Conservation (phyloP, 192 early-diverging fungal species). For the Bifiguratus adelaidae region DNA sequence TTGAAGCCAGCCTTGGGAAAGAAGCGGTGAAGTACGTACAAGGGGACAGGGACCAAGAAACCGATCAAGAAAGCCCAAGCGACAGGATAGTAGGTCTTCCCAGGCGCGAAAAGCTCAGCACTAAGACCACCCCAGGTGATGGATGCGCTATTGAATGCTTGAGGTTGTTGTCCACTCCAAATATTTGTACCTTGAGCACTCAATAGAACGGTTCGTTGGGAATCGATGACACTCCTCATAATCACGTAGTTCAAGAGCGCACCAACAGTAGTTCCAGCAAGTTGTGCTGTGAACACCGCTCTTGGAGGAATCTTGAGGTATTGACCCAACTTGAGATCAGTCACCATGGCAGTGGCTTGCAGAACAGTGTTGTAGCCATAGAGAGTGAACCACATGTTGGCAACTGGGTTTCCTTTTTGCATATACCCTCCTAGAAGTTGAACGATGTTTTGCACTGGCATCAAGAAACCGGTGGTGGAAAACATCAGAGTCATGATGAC, state of each 20-base stretch:
- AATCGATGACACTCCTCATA: neutral
- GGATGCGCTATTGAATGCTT: neutral
- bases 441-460: neutral
- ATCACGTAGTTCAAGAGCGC: constrained; percentile 26
- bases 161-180: constrained; percentile 1
- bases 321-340: constrained; percentile 49
- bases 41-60: constrained; percentile 31
- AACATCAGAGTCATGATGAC: neutral
- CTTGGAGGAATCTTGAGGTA: constrained; percentile 52
- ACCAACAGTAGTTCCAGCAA: constrained; percentile 29
- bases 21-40: constrained; percentile 34
- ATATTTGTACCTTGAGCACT: constrained; percentile 13
- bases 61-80: constrained; percentile 39
- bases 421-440: constrained; percentile 11
- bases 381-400: constrained; percentile 41
- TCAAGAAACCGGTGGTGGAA: neutral
- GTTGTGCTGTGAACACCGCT: constrained; percentile 36
- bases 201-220: neutral
- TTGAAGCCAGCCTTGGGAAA: constrained; percentile 24
- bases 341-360: constrained; percentile 28
- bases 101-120: neutral
- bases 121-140: neutral
- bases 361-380: constrained; percentile 22
- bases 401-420: constrained; percentile 28
- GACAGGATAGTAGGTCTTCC: constrained; percentile 20